Evolutionary conservation across 108 stramenopile genomes (phyloP).

Genomic region (Cyclotella baltica): DNA sequence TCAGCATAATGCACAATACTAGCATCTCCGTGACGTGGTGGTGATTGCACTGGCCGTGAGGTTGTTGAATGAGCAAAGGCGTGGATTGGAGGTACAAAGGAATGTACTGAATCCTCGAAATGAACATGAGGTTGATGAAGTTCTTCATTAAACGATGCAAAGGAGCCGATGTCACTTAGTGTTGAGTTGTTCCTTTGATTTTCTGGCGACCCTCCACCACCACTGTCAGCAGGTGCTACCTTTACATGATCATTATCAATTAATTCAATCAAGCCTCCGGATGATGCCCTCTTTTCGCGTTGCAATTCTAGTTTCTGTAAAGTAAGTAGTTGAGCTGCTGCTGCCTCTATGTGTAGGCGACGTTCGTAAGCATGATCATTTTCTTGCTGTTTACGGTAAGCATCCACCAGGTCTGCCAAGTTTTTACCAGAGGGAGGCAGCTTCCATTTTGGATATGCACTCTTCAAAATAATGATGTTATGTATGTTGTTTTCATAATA

Average conservation of each 20-base stretch:
- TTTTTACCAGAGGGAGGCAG: constrained; percentile 63
- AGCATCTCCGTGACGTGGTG: constrained; percentile 4
- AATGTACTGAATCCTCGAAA: constrained; percentile 47
- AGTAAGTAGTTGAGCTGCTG: constrained; percentile 78
- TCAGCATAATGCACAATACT: constrained; percentile 65
- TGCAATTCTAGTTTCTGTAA: constrained; percentile 65
- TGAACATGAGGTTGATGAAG: constrained; percentile 33
- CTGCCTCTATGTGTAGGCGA: constrained; percentile 79
- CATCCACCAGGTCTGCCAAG: constrained; percentile 64
- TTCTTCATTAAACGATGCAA: constrained; percentile 29
- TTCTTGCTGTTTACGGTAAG: constrained; percentile 59
- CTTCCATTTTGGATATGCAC: constrained; percentile 77
- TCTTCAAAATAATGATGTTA: neutral
- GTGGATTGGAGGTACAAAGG: constrained; percentile 42
- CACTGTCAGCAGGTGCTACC: constrained; percentile 44
- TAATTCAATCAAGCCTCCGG: constrained; percentile 16
- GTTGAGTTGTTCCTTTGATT: constrained; percentile 17
- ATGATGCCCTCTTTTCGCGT: constrained; percentile 29
- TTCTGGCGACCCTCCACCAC: constrained; percentile 35
- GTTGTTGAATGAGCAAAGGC: constrained; percentile 47
- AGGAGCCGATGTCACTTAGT: constrained; percentile 24
- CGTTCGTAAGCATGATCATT: constrained; percentile 67
- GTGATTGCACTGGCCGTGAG: neutral
- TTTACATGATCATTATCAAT: constrained; percentile 47
- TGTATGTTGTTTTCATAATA: no score